Conservation (phyloP, 768 basidiomycete species). For the Boletellus ananiceps region DNA sequence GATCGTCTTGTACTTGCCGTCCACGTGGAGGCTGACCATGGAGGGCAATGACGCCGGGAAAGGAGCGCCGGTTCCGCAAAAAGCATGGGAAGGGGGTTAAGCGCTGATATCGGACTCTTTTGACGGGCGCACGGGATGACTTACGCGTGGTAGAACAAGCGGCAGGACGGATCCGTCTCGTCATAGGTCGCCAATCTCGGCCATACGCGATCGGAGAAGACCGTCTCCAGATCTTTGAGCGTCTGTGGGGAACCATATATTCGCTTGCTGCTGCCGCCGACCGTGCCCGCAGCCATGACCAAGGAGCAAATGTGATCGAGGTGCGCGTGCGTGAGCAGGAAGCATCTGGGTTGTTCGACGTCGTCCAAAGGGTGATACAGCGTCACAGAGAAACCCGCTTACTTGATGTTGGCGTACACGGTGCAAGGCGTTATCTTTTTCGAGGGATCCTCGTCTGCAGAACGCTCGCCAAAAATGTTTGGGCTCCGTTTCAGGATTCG, state of each 20-base stretch:
- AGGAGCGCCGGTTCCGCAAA: too few species aligned
- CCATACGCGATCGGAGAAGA: slow-evolving; percentile 82
- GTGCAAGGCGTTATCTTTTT: slow-evolving; percentile 20
- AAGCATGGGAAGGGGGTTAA: not conserved
- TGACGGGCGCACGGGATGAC: slow-evolving; percentile 22
- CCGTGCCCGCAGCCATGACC: slow-evolving; percentile 77
- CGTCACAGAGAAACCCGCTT: not conserved
- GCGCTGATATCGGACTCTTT: not conserved
- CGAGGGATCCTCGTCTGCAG: slow-evolving; percentile 9
- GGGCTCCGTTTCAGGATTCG: slow-evolving; percentile 56
- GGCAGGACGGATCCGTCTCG: slow-evolving; percentile 52
- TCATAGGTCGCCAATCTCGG: slow-evolving; percentile 79
- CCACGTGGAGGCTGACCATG: slow-evolving; percentile 38
- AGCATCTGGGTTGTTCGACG: slow-evolving; percentile 48
- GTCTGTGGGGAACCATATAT: slow-evolving; percentile 59
- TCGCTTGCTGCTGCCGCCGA: slow-evolving; percentile 56
- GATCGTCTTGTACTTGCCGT: slow-evolving; percentile 50
- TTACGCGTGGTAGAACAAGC: slow-evolving; percentile 62
- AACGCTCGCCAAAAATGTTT: slow-evolving; percentile 41
- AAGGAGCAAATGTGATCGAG: slow-evolving; percentile 85
- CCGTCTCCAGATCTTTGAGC: slow-evolving; percentile 61
- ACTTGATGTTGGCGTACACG: slow-evolving; percentile 34
- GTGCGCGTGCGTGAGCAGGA: slow-evolving; percentile 85
- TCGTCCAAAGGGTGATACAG: not conserved
- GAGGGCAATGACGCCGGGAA: not conserved